Evolutionary conservation across 371 early-diverging fungal species (phyloP), one percentile per base, ranked within the genome.

Genomic region (Mucor plumbeus): DNA sequence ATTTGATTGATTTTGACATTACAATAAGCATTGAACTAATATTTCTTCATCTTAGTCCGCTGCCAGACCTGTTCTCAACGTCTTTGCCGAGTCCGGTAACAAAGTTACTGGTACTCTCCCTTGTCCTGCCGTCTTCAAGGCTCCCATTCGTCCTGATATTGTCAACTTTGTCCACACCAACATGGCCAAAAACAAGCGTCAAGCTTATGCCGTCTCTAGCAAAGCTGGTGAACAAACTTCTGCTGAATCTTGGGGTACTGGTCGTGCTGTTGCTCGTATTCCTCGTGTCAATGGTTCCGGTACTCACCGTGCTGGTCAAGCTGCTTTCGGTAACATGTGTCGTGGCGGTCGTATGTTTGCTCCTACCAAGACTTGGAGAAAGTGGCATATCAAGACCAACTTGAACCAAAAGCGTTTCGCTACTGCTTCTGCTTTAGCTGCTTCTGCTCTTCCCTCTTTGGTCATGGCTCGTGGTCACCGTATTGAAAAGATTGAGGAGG

Each of bases 181-280:
- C 90, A 91, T 99, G 85, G 92, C 92, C 90, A 97, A 98, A 94
- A 99, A 99, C 95, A 94, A 91, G 86, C 96, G 99, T 82, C 99
- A 99, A 90, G 92, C 99, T 68, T 99, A 99, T 87, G 92, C 99
- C 71, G 99, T 98, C 74, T 93, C 92, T 77, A 90, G 90, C 80
- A 91, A 94, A 86, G 99, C 99, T 82, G 99, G 99, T 88, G 98
- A 98, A 87, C 98, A 99, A 89, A 99, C 99, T 81, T 98, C 98
- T 68, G 99, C 99, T 69, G 96, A 95, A 84, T 99, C 99, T 69
- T 99, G 99, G 99, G 99, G 99, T 89, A 99, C 99, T 63, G 97
- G 96, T 94, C 97, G 99, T 88, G 99, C 99, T 78, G 97, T 99
- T 78, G 99, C 99, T 62, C 97, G 99, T 96, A 99, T 99, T 79